These are phyloP conservation scores for Lactarius vividus DNA, from an alignment of 768 basidiomycete genomes.

Conservation along the genomic window DNA sequence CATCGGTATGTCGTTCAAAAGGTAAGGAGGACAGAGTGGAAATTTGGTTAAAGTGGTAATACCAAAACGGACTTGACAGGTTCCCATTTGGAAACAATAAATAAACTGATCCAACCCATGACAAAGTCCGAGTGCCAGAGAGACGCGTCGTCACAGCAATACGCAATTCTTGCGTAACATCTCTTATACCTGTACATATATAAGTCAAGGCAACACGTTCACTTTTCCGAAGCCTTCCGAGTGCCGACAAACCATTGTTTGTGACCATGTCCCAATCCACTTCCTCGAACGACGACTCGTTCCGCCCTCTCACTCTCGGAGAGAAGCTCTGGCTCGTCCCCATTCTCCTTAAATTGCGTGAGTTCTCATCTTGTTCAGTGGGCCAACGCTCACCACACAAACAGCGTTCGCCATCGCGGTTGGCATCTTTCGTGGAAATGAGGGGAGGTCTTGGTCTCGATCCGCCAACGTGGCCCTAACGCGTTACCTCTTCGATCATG, in stretches of 20 bases:
- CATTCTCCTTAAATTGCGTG: background rate
- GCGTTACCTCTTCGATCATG: conserved; percentile 2
- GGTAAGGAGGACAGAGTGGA: too few relatives aligned
- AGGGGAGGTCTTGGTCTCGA: conserved; percentile 10
- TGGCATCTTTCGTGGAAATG: conserved; percentile 15
- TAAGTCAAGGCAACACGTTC: too few relatives aligned
- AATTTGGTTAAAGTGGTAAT: too few relatives aligned
- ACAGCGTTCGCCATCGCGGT: conserved; percentile 12
- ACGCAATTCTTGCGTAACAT: background rate
- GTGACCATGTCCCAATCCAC: background rate
- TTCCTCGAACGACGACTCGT: background rate
- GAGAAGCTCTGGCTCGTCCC: background rate
- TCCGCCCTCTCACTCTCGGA: conserved; percentile 7
- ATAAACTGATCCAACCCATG: too few relatives aligned
- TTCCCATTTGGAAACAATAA: too few relatives aligned
- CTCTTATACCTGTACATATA: background rate
- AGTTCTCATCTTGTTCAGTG: background rate
- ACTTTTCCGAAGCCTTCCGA: too few relatives aligned
- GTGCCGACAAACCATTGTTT: background rate
- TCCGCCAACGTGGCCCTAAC: background rate
- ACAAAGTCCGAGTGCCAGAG: too few relatives aligned
- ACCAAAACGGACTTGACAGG: too few relatives aligned
- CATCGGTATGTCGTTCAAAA: too few relatives aligned
- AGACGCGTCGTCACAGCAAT: too few relatives aligned
- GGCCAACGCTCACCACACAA: background rate